Conservation (phyloP, 371 early-diverging fungal genomes). For the Mortierella sp. region DNA sequence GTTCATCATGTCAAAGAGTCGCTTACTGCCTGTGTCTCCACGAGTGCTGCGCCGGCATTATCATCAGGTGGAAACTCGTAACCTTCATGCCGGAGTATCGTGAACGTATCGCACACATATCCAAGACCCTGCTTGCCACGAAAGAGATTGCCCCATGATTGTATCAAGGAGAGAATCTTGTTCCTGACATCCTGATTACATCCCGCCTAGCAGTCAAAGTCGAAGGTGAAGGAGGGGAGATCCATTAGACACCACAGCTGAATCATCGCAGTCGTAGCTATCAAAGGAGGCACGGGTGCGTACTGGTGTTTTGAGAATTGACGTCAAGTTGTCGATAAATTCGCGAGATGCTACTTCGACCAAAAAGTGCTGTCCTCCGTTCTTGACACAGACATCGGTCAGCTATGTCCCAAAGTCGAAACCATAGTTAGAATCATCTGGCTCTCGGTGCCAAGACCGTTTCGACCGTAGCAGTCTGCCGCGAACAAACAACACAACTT, state of each 20-base stretch:
- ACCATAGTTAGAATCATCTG: background rate
- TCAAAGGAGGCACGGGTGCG: conserved; percentile 20
- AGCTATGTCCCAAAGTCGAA: conserved; percentile 61
- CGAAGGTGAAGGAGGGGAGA: no score
- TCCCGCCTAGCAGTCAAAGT: conserved; percentile 38
- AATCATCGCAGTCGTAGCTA: background rate
- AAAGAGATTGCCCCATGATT: conserved; percentile 90
- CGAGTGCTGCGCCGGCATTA: conserved; percentile 40
- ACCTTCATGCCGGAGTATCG: conserved; percentile 79
- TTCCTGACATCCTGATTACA: conserved; percentile 78
- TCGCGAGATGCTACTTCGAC: conserved; percentile 88
- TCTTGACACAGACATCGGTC: conserved; percentile 93
- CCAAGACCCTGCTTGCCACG: conserved; percentile 76
- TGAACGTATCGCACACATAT: conserved; percentile 81
- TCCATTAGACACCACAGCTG: no score
- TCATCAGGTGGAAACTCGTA: conserved; percentile 50
- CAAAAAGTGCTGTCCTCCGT: conserved; percentile 88
- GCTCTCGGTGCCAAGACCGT: conserved; percentile 2
- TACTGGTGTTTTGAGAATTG: conserved; percentile 73
- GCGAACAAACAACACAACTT: conserved; percentile 11
- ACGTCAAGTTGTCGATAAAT: conserved; percentile 85
- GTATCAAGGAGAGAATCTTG: conserved; percentile 79
- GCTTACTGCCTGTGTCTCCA: conserved; percentile 40
- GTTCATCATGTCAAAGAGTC: background rate
- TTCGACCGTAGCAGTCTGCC: background rate